These are phyloP conservation scores for Samsoniella hepiali DNA, from an alignment of 2,329 filamentous ascomycete genomes.

Conservation along the genomic window DNA sequence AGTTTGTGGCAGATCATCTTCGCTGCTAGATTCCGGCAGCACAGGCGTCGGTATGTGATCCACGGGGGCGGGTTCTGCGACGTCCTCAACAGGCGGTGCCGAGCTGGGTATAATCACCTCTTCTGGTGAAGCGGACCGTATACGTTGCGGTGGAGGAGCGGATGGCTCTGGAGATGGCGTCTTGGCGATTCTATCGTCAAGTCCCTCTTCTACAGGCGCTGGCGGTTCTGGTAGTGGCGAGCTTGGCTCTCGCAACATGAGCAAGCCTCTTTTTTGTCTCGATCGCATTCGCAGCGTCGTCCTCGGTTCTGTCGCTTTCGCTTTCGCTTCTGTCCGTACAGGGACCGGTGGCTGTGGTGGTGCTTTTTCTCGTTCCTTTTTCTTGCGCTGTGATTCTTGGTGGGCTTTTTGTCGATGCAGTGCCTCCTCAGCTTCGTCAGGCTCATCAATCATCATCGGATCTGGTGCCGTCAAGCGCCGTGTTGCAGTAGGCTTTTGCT, in stretches of 20 bases:
- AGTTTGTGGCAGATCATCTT: conserved; percentile 2
- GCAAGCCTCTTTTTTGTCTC: conserved; percentile 15
- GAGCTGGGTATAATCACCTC: conserved; percentile 9
- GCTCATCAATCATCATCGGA: background rate
- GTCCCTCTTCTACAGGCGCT: background rate
- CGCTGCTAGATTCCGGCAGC: conserved; percentile 3
- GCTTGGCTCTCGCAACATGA: conserved; percentile 15
- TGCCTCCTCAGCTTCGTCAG: background rate
- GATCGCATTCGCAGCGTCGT: conserved; percentile 16
- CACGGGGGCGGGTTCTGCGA: background rate
- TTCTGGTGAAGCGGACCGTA: background rate
- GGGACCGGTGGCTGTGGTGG: background rate
- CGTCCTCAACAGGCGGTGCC: background rate
- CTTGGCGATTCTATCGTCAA: background rate
- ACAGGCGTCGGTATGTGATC: background rate
- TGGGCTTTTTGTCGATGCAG: background rate
- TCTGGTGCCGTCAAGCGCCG: background rate
- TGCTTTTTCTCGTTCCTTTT: background rate
- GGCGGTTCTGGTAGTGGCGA: background rate
- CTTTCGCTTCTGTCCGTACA: background rate
- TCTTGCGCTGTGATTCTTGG: background rate
- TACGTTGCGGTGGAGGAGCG: background rate
- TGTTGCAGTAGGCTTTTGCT: background rate
- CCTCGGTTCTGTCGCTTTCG: conserved; percentile 3
- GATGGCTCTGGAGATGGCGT: conserved; percentile 3